phyloP scores from a whole-genome alignment of 2,329 filamentous ascomycete genomes.

The Westerdykella sp. region DNA sequence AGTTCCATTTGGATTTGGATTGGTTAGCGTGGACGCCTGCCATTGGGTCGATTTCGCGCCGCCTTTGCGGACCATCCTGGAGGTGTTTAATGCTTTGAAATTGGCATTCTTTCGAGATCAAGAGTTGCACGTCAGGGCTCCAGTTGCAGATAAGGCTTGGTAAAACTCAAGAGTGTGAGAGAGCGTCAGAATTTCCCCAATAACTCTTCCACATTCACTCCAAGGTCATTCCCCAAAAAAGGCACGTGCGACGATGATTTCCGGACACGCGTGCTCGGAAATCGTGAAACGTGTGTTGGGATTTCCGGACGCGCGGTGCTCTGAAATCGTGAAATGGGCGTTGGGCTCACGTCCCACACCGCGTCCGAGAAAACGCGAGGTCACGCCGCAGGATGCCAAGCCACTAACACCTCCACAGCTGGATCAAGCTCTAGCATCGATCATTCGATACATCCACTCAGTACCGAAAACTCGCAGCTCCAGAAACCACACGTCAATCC shows the following conservation, averaged over 20 bases:
- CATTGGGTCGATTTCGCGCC: constrained; percentile 26
- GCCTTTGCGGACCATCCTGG: constrained; percentile 40
- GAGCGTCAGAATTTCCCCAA: background rate
- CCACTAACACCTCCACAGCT: background rate
- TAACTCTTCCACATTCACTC: background rate
- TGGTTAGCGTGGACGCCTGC: constrained; percentile 15
- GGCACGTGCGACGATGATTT: too few relatives aligned
- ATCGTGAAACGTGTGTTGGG: too few relatives aligned
- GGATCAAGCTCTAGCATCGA: too few relatives aligned
- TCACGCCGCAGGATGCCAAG: constrained; percentile 6
- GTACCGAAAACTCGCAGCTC: too few relatives aligned
- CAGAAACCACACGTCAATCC: too few relatives aligned
- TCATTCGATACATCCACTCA: background rate
- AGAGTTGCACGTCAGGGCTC: too few relatives aligned
- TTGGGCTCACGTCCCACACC: too few relatives aligned
- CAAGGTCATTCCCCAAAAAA: too few relatives aligned
- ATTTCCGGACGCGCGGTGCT: too few relatives aligned
- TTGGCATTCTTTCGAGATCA: constrained; percentile 15
- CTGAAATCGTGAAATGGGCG: too few relatives aligned
- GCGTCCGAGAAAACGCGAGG: constrained; percentile 6
- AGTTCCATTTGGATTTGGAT: constrained; percentile 5
- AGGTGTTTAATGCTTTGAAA: constrained; percentile 10
- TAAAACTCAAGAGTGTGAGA: background rate
- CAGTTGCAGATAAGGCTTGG: background rate
- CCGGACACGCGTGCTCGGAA: too few relatives aligned